Evolutionary conservation across 1,284 basidiomycete genomes (phyloP), one percentile per base, ranked within the genome.

Genomic region (Garcileccinum viscosum): DNA sequence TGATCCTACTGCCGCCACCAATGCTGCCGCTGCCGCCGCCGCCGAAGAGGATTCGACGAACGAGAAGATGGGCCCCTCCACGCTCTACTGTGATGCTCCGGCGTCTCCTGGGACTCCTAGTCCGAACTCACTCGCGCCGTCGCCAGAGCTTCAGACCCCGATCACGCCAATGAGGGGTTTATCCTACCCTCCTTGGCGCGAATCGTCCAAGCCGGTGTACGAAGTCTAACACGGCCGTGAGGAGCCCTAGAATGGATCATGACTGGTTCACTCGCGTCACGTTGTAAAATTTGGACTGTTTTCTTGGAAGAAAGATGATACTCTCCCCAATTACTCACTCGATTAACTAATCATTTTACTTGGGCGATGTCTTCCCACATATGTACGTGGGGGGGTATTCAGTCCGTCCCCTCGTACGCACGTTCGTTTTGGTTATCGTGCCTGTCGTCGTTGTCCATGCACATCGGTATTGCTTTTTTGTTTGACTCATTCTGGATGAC

Each of bases 1-100:
- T 37, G 59, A 60, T n/a, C 59, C 59, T 24, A 60, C 59, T 24
- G 59, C 59, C n/a, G 59, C 59, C 82, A 58, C 65, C 30, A 27
- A 53, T 53, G 50, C 50, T 53, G 50, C 50, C 12, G 50, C 59
- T 24, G 33, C 59, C 5, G 58, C 58, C n/a, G 27, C 33, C 82
- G 22, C 19, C 33, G 66, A 38, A 17, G 38, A 38, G 27, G 24
- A 9, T 17, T 44, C 19, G 37, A 24, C n/a, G 9, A 12, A 44
- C 15, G 42, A 65, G 42, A 59, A 67, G 63, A 32, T 8, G 19
- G 27, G 9, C 19, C 40, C 38, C 42, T 22, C 35, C 5, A 5
- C 14, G n/a, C 22, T 24, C 4, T 40, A 40, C 37, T 37, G 24
- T 7, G 24, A 62, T 15, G 60, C 22, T 32, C 58, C 58, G 14